phyloP scores from a whole-genome alignment of 495 filamentous ascomycete species.

The Xylaria curta region DNA sequence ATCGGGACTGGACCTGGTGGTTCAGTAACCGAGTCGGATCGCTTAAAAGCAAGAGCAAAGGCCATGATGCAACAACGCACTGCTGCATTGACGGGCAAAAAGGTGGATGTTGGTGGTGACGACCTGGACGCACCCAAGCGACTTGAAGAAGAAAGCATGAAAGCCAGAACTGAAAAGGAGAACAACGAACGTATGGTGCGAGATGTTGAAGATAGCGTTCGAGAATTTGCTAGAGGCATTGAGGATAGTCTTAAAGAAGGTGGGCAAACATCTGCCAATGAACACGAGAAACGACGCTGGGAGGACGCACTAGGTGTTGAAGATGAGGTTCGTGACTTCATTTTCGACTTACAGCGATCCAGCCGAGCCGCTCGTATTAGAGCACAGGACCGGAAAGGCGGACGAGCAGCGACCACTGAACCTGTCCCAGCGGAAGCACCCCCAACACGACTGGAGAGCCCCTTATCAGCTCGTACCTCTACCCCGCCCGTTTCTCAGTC shows the following conservation, averaged over 20 bases:
- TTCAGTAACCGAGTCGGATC: constrained; percentile 87
- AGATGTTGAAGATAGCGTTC: constrained; percentile 95
- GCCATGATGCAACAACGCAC: constrained; percentile 98
- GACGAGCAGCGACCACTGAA: constrained; percentile 52
- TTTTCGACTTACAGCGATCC: constrained; percentile 90
- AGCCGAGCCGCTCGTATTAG: constrained; percentile 77
- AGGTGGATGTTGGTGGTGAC: constrained; percentile 66
- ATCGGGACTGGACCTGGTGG: constrained; percentile 95
- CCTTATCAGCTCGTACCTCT: constrained; percentile 51
- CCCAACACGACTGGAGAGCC: constrained; percentile 46
- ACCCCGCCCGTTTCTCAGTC: constrained; percentile 48
- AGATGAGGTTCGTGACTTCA: constrained; percentile 95
- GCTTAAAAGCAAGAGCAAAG: constrained; percentile 91
- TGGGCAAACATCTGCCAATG: constrained; percentile 65
- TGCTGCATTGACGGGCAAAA: constrained; percentile 87
- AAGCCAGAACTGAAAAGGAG: constrained; percentile 81
- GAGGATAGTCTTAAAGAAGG: constrained; percentile 88
- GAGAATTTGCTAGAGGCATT: constrained; percentile 82
- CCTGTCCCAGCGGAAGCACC: constrained; percentile 52
- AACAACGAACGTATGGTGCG: constrained; percentile 94
- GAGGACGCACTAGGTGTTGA: constrained; percentile 97
- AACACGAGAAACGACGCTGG: constrained; percentile 94
- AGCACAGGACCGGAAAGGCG: constrained; percentile 65
- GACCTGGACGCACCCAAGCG: constrained; percentile 80
- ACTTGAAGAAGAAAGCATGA: constrained; percentile 84